Base-by-base conservation (phyloP, 73 alveolate species). In the Blepharisma japonicum region DNA sequence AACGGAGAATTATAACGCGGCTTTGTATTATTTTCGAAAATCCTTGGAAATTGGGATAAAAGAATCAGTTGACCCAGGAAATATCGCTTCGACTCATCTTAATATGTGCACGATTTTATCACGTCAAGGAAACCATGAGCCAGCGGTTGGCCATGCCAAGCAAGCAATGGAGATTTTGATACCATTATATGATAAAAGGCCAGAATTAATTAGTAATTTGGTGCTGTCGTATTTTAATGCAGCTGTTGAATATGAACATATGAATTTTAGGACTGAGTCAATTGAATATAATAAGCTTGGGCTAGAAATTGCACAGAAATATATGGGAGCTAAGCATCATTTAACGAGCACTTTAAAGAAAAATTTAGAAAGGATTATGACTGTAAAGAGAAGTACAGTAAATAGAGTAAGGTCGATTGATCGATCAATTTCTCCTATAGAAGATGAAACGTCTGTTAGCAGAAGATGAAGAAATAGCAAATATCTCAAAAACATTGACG, bases 31-130 rank as follows among this genome's bases (percentile, higher is more conserved):
- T 25, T 39, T 61, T 25, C 14, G 47, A n/a, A n/a, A 25, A 61
- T n/a, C 74, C 23, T 61, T 61, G 23, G 74, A 61, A n/a, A 61
- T n/a, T 2, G 74, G 23, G 47, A 61, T 61, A 61, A 61, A n/a
- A 61, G 23, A 14, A 9, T 8, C 49, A 14, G 14, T 14, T 25
- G 74, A 61, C 23, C 47, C 74, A 61, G 23, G 47, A 5, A 61
- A 61, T 61, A 11, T 25, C 14, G 74, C 74, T 14, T 61, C 74
- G 23, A 61, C 74, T 61, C 87, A 80, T 32, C 55, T 80, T 39
- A 80, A 80, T 55, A 80, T 80, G 9, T 80, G 81, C 45, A 83
- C 87, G 32, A 80, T 80, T 45, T 45, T 80, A 68, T 80, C 87
- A 23, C 39, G 47, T 9, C 68, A 68, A 83, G 81, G 66, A 18